phyloP scores from a whole-genome alignment of 192 early-diverging fungal species.

The Gorgonomyces haynaldii region DNA sequence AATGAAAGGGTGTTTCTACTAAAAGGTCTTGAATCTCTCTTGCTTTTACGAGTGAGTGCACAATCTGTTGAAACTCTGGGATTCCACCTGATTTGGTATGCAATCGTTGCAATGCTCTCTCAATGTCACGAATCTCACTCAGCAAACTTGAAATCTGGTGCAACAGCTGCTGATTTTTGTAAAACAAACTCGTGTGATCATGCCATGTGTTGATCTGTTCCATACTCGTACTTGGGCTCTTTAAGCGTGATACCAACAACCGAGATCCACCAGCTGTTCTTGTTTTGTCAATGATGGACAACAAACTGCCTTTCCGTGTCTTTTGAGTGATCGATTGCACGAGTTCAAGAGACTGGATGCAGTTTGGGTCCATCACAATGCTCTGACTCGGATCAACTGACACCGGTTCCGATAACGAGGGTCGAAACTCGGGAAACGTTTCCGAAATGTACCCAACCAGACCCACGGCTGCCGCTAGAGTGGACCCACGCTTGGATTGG shows the following conservation, averaged over 20 bases:
- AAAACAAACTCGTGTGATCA: conserved; percentile 66
- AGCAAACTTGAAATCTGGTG: conserved; percentile 38
- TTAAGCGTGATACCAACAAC: conserved; percentile 57
- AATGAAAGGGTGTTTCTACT: not conserved
- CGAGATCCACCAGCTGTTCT: conserved; percentile 68
- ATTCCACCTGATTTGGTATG: conserved; percentile 13
- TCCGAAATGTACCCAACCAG: conserved; percentile 61
- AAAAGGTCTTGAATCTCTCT: not conserved
- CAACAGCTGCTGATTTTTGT: conserved; percentile 37
- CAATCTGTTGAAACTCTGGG: conserved; percentile 14
- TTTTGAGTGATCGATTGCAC: conserved; percentile 35
- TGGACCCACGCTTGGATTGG: conserved; percentile 13
- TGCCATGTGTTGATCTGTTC: conserved; percentile 56
- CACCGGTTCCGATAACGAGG: conserved; percentile 52
- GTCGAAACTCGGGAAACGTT: conserved; percentile 54
- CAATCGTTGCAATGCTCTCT: conserved; percentile 26
- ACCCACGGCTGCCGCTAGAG: conserved; percentile 41
- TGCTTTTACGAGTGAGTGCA: conserved; percentile 10
- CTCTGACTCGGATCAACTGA: conserved; percentile 39
- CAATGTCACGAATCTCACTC: conserved; percentile 15
- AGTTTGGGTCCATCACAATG: conserved; percentile 70
- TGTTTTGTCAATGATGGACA: conserved; percentile 64
- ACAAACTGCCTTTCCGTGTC: conserved; percentile 44
- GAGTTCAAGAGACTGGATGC: conserved; percentile 69
- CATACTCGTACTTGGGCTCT: conserved; percentile 53